Percentiles rank a stretch among this genome's conserved stretches.
phyloP scores from a whole-genome alignment of 306 rosid genomes.

The Lathyrus sativus region DNA sequence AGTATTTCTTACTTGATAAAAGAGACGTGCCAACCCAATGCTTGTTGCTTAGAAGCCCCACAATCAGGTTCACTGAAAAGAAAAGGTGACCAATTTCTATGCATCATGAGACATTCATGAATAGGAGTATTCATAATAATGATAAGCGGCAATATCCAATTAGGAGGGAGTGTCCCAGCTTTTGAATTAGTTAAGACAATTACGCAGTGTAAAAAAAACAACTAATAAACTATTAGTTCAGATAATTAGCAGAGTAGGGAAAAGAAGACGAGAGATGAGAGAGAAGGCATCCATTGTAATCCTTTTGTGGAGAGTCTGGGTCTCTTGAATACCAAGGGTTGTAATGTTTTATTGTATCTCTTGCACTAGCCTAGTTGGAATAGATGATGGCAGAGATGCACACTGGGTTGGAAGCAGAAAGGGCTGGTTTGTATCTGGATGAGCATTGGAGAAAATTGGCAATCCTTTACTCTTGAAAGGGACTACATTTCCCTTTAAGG shows the following conservation, averaged over 20 bases:
- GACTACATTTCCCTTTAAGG: neutral
- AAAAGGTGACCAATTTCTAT: slow-evolving; percentile 26
- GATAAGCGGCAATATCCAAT: slow-evolving; percentile 3
- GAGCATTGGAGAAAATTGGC: neutral
- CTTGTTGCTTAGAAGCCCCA: slow-evolving; percentile 63
- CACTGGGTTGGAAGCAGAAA: slow-evolving; percentile 4
- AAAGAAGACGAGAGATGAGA: neutral
- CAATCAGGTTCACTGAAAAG: slow-evolving; percentile 63
- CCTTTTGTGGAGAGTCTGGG: neutral
- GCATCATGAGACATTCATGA: slow-evolving; percentile 32
- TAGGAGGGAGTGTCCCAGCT: slow-evolving; percentile 5
- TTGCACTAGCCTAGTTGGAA: neutral
- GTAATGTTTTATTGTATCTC: neutral
- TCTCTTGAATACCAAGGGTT: neutral
- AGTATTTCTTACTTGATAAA: slow-evolving; percentile 69
- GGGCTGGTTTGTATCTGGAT: neutral
- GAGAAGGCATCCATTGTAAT: neutral
- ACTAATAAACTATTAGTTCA: neutral
- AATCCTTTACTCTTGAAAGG: neutral
- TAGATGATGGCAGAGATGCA: neutral
- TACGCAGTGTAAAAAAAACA: slow-evolving; percentile 1
- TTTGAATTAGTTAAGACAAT: neutral
- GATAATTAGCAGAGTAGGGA: neutral
- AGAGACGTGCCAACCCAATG: slow-evolving; percentile 87
- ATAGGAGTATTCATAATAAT: slow-evolving; percentile 27